These are phyloP conservation scores for Arachis stenosperma DNA, from an alignment of 306 rosid species.

Conservation along the genomic window DNA sequence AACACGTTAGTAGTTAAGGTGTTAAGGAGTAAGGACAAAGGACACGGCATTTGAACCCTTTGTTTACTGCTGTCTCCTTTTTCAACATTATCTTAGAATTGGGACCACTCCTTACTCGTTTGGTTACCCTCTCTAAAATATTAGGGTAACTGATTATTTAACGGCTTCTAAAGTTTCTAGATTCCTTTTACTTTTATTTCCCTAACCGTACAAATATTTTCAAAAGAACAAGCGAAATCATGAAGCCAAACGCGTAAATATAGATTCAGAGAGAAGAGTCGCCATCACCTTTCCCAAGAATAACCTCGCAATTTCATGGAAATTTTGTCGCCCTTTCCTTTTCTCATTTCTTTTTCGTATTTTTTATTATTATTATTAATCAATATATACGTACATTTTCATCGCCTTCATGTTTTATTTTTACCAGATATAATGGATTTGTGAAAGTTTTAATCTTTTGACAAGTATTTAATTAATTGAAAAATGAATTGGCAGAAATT, in stretches of 20 bases:
- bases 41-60: not conserved
- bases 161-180: not conserved
- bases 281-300: too few species aligned
- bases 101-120: not conserved
- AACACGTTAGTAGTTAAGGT: too few species aligned
- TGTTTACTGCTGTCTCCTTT: not conserved
- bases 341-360: not conserved
- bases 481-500: too few species aligned
- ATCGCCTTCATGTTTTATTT: too few species aligned
- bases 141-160: not conserved
- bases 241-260: constrained; percentile 3
- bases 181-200: not conserved
- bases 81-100: not conserved
- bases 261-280: not conserved
- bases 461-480: too few species aligned
- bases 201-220: not conserved
- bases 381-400: too few species aligned
- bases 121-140: not conserved
- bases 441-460: too few species aligned
- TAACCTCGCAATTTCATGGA: constrained; percentile 29
- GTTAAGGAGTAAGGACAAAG: too few species aligned
- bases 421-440: too few species aligned
- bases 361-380: too few species aligned
- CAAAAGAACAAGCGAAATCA: not conserved
- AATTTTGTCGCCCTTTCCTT: not conserved